These are phyloP conservation scores for Fusarium lyarnte DNA, from an alignment of 2,329 filamentous ascomycete genomes.

Conservation along the genomic window DNA sequence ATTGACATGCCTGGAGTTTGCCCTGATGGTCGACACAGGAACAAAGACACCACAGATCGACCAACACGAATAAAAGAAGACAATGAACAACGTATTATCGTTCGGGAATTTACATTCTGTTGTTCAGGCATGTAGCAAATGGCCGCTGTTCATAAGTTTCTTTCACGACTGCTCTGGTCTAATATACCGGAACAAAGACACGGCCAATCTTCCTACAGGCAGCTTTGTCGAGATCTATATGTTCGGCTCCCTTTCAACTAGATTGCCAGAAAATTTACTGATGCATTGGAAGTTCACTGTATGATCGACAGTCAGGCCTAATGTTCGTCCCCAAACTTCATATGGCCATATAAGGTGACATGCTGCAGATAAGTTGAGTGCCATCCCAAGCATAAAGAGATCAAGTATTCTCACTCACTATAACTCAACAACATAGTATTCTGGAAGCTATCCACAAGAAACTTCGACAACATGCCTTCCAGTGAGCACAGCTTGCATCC, in stretches of 20 bases:
- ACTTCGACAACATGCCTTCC: background rate
- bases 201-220: background rate
- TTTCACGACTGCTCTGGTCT: background rate
- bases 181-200: constrained; percentile 6
- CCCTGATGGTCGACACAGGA: background rate
- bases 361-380: background rate
- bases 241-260: background rate
- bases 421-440: background rate
- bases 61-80: background rate
- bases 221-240: background rate
- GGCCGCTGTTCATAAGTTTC: background rate
- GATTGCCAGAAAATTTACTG: background rate
- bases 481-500: background rate
- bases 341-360: background rate
- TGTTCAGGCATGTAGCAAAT: background rate
- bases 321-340: background rate
- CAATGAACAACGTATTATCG: rapidly evolving
- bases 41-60: background rate
- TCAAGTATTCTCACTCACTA: background rate
- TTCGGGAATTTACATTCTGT: background rate
- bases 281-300: background rate
- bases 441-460: no score
- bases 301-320: background rate
- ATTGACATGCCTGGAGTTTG: background rate
- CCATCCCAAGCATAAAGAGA: background rate